Evolutionary conservation across 2,329 filamentous ascomycete genomes (phyloP), one percentile per base, ranked within the genome.

Genomic region (Fusarium verticillioides): DNA sequence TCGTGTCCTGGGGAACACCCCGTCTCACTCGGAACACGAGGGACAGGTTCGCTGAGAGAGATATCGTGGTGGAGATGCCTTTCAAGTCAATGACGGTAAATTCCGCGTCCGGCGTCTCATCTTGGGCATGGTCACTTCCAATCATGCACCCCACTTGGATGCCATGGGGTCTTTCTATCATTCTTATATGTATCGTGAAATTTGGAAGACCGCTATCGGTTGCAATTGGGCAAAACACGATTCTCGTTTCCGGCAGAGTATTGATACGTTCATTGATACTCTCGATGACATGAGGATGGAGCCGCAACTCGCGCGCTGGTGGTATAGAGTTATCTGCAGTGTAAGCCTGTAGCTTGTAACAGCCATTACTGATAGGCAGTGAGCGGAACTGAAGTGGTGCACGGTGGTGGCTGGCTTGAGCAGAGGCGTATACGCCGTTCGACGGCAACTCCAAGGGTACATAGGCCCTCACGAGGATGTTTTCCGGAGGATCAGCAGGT

Each of bases 401-500:
- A 19, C 9, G 16, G 7, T 7, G 42, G 9, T 12, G 6, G 16
- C 36, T 36, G 32, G 21, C 9, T 9, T 47, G 30, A 12, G 16
- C 2, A 3, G 46, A 47, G 7, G 21, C 9, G 10, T 10, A 21
- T 3, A 10, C 9, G 10, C 30, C 15, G 4, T 6, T 28, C 12
- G 43, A 49, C 36, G 54, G 19, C 21, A 36, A 4, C 13, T 69
- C 49, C 8, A 69, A 16, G 5, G 66, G 49, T 3, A 68, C 66
- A 8, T 68, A 69, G 23, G 66, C 47, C 30, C 59, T 47, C 0
- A 68, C 30, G 7, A 63, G 64, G 12, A 68, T 36, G 8, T 42
- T 56, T 15, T 69, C 64, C 2, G 66, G 66, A 1, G 66, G 66
- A 32, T 68, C 66, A n/a, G 66, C 66, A 5, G 66, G 64, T 13